Percentiles rank a stretch among this genome's conserved stretches.
phyloP scores from a whole-genome alignment of 2,329 filamentous ascomycete species.

The Leptographium lundbergii region DNA sequence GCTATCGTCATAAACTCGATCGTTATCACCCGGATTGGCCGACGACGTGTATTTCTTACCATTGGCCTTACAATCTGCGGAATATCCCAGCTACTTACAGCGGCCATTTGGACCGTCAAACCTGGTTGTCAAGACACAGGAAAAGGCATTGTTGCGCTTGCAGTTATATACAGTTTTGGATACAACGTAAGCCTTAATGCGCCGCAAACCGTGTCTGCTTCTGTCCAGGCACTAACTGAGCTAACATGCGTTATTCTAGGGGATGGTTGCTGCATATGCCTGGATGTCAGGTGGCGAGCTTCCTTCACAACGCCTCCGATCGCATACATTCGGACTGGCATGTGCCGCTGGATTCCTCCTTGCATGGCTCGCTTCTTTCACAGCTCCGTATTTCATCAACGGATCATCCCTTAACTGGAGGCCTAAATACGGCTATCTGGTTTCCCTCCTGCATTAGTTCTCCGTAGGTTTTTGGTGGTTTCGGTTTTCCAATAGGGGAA shows the following conservation, averaged over 20 bases:
- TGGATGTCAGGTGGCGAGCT: constrained; percentile 46
- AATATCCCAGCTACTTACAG: constrained; percentile 39
- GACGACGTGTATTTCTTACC: constrained; percentile 39
- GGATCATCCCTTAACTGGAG: constrained; percentile 40
- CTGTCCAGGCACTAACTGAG: not conserved
- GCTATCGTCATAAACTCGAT: constrained; percentile 40
- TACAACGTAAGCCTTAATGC: constrained; percentile 29
- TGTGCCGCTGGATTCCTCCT: constrained; percentile 40
- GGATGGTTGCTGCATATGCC: constrained; percentile 40
- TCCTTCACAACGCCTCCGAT: constrained; percentile 41
- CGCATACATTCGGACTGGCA: constrained; percentile 43
- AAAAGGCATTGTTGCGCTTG: constrained; percentile 37
- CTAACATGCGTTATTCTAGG: constrained; percentile 8
- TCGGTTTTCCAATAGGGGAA: not conserved
- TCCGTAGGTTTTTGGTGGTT: constrained; percentile 13
- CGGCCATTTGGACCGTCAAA: constrained; percentile 34
- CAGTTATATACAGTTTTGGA: constrained; percentile 38
- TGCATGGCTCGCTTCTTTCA: constrained; percentile 45
- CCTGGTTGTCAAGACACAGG: constrained; percentile 24
- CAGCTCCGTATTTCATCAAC: constrained; percentile 48
- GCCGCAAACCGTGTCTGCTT: no score
- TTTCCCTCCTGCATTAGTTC: constrained; percentile 22
- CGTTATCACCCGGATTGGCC: constrained; percentile 39
- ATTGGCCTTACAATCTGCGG: constrained; percentile 38
- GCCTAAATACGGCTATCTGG: constrained; percentile 46